Evolutionary conservation across 2,329 filamentous ascomycete genomes (phyloP).

Genomic region (Pseudogymnoascus sp.): DNA sequence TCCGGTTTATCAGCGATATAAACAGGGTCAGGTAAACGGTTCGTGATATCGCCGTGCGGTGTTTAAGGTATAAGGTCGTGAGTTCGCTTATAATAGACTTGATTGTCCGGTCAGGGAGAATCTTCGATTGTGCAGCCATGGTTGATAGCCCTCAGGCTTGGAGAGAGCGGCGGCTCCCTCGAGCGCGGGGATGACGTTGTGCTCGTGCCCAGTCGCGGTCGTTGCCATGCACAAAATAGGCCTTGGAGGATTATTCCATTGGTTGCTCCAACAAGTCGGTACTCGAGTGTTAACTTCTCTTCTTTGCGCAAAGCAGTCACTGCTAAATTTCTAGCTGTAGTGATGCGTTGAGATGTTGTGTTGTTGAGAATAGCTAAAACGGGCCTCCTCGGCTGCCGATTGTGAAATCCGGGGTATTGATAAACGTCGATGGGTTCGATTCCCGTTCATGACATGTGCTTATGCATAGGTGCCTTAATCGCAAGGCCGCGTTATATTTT

Average conservation of each 20-base stretch:
- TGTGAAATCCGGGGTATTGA: conserved; percentile 8
- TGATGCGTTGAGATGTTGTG: neutral
- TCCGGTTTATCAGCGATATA: conserved; percentile 72
- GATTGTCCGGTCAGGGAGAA: conserved; percentile 53
- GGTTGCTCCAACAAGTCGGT: neutral
- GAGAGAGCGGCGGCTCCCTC: neutral
- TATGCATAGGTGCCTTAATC: neutral
- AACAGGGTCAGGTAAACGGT: conserved; percentile 77
- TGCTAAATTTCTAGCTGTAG: neutral
- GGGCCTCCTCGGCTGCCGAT: neutral
- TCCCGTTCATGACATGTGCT: conserved; percentile 7
- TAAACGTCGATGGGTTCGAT: conserved; percentile 2
- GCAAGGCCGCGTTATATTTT: neutral
- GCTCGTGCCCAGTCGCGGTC: neutral
- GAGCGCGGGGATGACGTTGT: conserved; percentile 10
- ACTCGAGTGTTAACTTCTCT: neutral
- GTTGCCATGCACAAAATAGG: neutral
- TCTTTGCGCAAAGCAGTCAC: neutral
- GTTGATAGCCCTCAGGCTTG: conserved; percentile 10
- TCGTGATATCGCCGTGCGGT: conserved; percentile 76
- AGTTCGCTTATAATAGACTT: conserved; percentile 58
- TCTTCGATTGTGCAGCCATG: conserved; percentile 73
- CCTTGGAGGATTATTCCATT: conserved; percentile 4
- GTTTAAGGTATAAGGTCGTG: conserved; percentile 64
- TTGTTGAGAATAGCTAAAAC: neutral